Percentiles rank a stretch among this genome's conserved stretches.
Evolutionary conservation across 192 early-diverging fungal genomes (phyloP).

Genomic region (Tieghemiomyces parasiticus): DNA sequence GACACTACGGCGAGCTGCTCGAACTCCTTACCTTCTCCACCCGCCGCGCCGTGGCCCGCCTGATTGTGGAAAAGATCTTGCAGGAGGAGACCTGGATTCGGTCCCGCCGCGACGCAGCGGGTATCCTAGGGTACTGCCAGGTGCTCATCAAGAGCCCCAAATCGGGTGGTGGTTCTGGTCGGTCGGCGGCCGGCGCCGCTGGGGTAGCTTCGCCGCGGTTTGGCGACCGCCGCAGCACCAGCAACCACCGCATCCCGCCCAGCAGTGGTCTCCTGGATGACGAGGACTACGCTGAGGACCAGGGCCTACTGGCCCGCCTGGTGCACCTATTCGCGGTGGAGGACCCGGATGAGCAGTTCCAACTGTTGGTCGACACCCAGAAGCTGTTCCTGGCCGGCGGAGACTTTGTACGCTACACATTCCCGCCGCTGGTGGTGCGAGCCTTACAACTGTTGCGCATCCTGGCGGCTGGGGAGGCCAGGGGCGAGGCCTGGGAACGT

Average conservation of each 20-base stretch:
- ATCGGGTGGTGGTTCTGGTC: conserved; percentile 36
- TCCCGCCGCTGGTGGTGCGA: conserved; percentile 69
- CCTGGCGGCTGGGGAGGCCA: neutral
- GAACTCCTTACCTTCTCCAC: conserved; percentile 68
- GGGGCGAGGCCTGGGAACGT: conserved; percentile 37
- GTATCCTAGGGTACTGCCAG: conserved; percentile 61
- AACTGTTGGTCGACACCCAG: conserved; percentile 65
- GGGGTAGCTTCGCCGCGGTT: neutral
- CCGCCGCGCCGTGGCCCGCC: conserved; percentile 67
- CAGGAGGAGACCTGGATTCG: conserved; percentile 51
- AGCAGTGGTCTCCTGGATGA: conserved; percentile 41
- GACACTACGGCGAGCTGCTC: conserved; percentile 72
- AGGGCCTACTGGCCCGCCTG: conserved; percentile 69
- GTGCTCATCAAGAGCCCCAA: conserved; percentile 69
- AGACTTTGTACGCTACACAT: conserved; percentile 80
- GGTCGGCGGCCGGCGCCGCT: neutral
- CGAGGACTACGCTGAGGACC: conserved; percentile 86
- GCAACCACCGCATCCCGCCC: neutral
- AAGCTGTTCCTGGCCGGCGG: conserved; percentile 85
- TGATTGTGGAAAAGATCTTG: conserved; percentile 50
- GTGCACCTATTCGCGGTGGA: conserved; percentile 56
- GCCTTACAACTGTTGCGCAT: conserved; percentile 46
- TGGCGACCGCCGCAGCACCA: conserved; percentile 6
- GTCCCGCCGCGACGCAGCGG: conserved; percentile 58
- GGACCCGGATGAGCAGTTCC: conserved; percentile 65